Conservation (phyloP, 2,329 filamentous ascomycete species). For the Fusarium sp. region DNA sequence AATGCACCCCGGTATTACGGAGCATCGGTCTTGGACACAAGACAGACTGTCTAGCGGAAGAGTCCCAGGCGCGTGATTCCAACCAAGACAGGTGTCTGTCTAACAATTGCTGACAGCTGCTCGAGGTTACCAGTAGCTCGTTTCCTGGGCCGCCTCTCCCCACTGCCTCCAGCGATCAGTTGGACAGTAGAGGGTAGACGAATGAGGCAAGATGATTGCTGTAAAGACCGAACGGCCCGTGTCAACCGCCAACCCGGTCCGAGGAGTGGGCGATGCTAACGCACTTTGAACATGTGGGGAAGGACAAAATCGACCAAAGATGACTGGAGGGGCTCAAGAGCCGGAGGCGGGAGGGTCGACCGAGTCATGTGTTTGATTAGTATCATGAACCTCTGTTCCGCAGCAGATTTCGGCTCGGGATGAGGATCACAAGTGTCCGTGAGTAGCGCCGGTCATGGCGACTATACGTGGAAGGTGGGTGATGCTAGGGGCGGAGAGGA, state of each 20-base stretch:
- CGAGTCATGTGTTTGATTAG: slow-evolving; percentile 39
- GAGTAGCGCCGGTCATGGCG: slow-evolving; percentile 3
- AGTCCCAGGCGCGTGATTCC: not conserved
- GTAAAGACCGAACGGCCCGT: slow-evolving; percentile 13
- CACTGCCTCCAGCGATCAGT: not conserved
- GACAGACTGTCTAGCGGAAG: not conserved
- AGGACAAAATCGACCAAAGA: slow-evolving; percentile 1
- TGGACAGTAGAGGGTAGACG: not conserved
- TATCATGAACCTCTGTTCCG: not conserved
- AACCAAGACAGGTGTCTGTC: not conserved
- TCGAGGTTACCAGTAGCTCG: not conserved
- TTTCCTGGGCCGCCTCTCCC: slow-evolving; percentile 2
- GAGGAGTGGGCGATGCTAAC: not conserved
- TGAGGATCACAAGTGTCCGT: not conserved
- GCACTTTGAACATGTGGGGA: slow-evolving; percentile 8
- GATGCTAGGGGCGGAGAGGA: not conserved
- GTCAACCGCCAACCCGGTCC: slow-evolving; percentile 12
- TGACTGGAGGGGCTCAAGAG: not conserved
- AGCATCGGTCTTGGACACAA: not conserved
- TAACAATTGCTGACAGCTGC: slow-evolving; percentile 1
- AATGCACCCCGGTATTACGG: slow-evolving; percentile 8
- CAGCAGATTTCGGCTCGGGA: slow-evolving; percentile 7
- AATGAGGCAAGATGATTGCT: not conserved
- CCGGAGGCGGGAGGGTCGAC: slow-evolving; percentile 3
- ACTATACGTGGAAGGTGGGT: slow-evolving; percentile 5